These are phyloP conservation scores for Aspergillus sp. DNA, from an alignment of 2,329 filamentous ascomycete species.

Conservation along the genomic window DNA sequence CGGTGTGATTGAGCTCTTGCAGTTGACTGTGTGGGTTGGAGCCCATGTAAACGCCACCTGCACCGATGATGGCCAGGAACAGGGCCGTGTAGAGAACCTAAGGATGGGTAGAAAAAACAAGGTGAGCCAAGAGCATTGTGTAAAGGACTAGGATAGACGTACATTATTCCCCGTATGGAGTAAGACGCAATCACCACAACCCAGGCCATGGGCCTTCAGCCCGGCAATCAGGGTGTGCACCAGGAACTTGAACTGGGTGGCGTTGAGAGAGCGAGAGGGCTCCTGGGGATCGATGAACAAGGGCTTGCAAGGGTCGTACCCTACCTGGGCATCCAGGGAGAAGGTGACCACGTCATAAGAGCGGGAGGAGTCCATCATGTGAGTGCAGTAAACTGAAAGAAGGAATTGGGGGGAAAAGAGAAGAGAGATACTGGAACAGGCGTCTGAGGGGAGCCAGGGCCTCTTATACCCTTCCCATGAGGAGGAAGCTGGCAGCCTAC, in stretches of 20 bases:
- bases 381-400: no score
- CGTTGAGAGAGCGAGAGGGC: constrained; percentile 26
- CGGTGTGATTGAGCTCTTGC: constrained; percentile 45
- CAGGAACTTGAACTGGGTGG: constrained; percentile 22
- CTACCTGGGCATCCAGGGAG: constrained; percentile 28
- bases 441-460: no score
- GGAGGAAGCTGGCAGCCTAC: no score
- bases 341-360: constrained; percentile 25
- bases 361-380: background rate
- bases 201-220: constrained; percentile 28
- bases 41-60: constrained; percentile 47
- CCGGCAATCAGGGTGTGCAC: constrained; percentile 34
- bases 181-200: constrained; percentile 36
- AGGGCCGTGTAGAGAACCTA: constrained; percentile 26
- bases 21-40: constrained; percentile 46
- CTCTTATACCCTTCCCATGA: no score
- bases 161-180: constrained; percentile 36
- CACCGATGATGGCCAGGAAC: constrained; percentile 36
- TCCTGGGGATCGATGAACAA: constrained; percentile 38
- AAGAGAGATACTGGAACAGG: no score
- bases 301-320: constrained; percentile 29
- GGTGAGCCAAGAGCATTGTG: background rate
- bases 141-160: constrained; percentile 8
- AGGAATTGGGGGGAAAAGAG: no score
- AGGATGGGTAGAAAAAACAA: background rate